phyloP scores from a whole-genome alignment of 192 early-diverging fungal species.

The Martensiomyces pterosporus region DNA sequence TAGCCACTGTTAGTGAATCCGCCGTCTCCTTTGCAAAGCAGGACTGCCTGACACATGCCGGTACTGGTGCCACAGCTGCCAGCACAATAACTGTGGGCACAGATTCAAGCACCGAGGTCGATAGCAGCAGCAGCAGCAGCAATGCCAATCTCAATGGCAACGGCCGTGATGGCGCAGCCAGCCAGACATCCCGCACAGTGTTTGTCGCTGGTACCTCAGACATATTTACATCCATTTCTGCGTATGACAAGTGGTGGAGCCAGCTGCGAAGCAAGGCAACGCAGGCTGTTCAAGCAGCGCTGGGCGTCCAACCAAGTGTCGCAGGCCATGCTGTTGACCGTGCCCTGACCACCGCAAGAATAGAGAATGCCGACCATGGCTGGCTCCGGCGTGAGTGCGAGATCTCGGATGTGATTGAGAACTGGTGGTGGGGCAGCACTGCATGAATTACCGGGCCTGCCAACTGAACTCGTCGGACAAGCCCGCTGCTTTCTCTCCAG shows the following conservation, averaged over 20 bases:
- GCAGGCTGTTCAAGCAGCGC: conserved; percentile 9
- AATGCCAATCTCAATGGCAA: too few relatives aligned
- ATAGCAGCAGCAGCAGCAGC: too few relatives aligned
- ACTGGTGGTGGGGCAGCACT: too few relatives aligned
- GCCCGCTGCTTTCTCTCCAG: too few relatives aligned
- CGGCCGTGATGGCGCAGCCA: neutral
- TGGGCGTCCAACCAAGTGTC: conserved; percentile 2
- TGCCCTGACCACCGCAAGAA: conserved; percentile 22
- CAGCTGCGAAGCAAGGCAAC: conserved; percentile 20
- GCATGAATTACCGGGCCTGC: too few relatives aligned
- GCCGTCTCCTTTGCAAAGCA: conserved; percentile 19
- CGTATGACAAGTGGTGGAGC: conserved; percentile 40
- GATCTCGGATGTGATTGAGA: conserved; percentile 29
- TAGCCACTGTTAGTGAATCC: conserved; percentile 14
- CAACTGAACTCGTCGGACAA: too few relatives aligned
- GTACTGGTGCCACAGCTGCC: too few relatives aligned
- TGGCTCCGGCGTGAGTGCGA: conserved; percentile 49
- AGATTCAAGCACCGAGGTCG: too few relatives aligned
- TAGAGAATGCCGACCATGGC: conserved; percentile 42
- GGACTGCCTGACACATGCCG: too few relatives aligned
- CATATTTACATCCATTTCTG: conserved; percentile 26
- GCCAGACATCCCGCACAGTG: conserved; percentile 27
- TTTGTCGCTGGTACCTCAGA: conserved; percentile 40
- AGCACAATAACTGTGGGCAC: too few relatives aligned
- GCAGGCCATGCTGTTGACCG: conserved; percentile 17